phyloP scores from a whole-genome alignment of 306 rosid species.

The Comarum palustre region DNA sequence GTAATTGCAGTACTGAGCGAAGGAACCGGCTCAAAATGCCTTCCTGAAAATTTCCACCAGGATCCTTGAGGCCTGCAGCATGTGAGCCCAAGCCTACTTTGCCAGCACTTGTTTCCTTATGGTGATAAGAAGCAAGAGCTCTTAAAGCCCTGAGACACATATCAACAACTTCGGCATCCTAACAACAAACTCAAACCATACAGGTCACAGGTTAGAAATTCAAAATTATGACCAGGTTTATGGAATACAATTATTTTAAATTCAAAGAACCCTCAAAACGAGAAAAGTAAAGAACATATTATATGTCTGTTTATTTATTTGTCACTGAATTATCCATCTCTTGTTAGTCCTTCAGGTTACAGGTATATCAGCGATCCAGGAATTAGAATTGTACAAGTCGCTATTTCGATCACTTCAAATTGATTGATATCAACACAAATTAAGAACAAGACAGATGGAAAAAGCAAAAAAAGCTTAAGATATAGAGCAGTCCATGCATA shows the following conservation, averaged over 20 bases:
- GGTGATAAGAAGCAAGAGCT: slow-evolving; percentile 88
- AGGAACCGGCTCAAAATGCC: slow-evolving; percentile 80
- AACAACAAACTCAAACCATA: slow-evolving; percentile 17
- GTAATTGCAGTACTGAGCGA: slow-evolving; percentile 74
- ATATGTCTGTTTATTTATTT: background rate
- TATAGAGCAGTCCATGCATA: background rate
- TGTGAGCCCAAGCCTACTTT: slow-evolving; percentile 72
- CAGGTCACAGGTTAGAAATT: background rate
- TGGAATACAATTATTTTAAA: background rate
- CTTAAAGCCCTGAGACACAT: slow-evolving; percentile 84
- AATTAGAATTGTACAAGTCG: no score
- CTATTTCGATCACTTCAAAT: no score
- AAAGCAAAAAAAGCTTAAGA: background rate
- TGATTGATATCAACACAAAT: no score
- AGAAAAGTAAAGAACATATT: background rate
- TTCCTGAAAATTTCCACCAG: slow-evolving; percentile 63
- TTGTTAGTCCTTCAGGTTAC: background rate
- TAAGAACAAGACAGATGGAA: no score
- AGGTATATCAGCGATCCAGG: background rate
- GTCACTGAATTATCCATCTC: background rate
- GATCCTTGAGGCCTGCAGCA: slow-evolving; percentile 48
- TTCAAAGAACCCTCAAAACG: background rate
- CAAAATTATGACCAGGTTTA: background rate
- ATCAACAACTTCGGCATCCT: slow-evolving; percentile 80
- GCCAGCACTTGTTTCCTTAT: slow-evolving; percentile 58